A percentile compares a stretch with the other conserved stretches of the same genome.
Conservation (phyloP, 495 filamentous ascomycete species). For the Penicillium taxi region DNA sequence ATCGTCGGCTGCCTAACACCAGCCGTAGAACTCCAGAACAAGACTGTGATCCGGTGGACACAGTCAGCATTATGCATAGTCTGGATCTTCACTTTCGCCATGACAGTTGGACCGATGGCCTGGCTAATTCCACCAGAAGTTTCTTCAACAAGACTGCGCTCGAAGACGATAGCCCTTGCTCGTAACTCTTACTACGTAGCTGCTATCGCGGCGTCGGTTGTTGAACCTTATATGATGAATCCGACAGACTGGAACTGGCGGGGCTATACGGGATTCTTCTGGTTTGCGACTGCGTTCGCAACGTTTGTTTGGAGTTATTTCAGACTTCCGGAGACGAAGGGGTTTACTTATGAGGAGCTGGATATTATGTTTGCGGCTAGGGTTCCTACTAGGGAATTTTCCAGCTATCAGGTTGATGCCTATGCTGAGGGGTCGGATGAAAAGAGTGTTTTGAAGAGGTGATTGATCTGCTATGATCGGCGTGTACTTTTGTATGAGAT, state of each 20-base stretch:
- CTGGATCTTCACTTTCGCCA: slow-evolving; percentile 61
- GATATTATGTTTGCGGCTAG: slow-evolving; percentile 56
- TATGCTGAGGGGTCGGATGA: slow-evolving; percentile 30
- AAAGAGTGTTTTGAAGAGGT: too few species aligned
- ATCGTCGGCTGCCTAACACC: slow-evolving; percentile 59
- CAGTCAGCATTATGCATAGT: slow-evolving; percentile 51
- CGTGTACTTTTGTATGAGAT: too few species aligned
- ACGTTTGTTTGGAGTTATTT: slow-evolving; percentile 61
- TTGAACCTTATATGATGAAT: slow-evolving; percentile 64
- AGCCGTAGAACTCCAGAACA: slow-evolving; percentile 38
- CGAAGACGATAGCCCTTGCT: slow-evolving; percentile 56
- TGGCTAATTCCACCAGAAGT: slow-evolving; percentile 67
- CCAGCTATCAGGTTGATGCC: slow-evolving; percentile 47
- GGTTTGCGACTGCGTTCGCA: slow-evolving; percentile 53
- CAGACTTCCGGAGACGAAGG: slow-evolving; percentile 58
- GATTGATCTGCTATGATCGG: background rate
- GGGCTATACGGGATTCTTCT: slow-evolving; percentile 64
- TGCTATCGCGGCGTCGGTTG: slow-evolving; percentile 52
- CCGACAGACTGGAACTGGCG: slow-evolving; percentile 58
- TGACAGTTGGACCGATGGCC: slow-evolving; percentile 62
- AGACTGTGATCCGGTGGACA: slow-evolving; percentile 26
- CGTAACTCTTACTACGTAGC: slow-evolving; percentile 60
- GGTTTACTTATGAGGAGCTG: slow-evolving; percentile 58
- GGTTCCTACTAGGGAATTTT: slow-evolving; percentile 54
- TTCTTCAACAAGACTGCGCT: slow-evolving; percentile 56